Evolutionary conservation across 2,329 filamentous ascomycete species (phyloP), one percentile per base, ranked within the genome.

Genomic region (Geosmithia morbida): DNA sequence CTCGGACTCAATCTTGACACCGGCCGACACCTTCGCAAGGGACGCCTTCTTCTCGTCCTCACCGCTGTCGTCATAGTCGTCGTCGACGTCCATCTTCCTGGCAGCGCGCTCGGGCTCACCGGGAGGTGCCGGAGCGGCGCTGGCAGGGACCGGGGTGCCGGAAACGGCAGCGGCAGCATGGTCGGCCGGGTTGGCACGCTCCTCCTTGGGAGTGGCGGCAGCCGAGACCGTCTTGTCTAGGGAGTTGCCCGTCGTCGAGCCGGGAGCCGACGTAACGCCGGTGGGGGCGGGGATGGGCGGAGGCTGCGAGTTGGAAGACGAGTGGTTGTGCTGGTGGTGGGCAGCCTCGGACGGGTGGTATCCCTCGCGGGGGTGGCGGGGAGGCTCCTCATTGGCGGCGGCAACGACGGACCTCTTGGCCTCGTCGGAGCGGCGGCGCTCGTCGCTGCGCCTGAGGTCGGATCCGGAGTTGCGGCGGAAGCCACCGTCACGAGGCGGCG

Each of bases 81-180:
- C 92, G 55, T 98, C 89, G 18, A 97, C 86, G 7, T 97, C 90
- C 79, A 98, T 94, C 65, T 94, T 94, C 19, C 92, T 77, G 18
- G 88, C 87, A 33, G 92, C 88, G 47, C 80, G 70, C 62, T 85
- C 80, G 10, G 88, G 86, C 66, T 97, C 90, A 2, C 52, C 63
- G 18, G 73, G 68, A 19, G 74, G 69, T 5, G 47, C 40, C 13
- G 44, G 29, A 5, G 26, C 19, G 2, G 47, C 47, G n/a, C 7
- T 29, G 8, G 42, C 16, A 7, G 44, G 40, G 6, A 37, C 33
- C 4, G 22, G 22, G 4, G 22, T 26, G 22, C 22, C 22, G 8
- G 22, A 26, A 20, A 41, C 26, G 16, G 69, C 56, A 40, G 65
- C 59, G 18, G 65, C 59, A 19, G 67, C 59, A 48, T 61, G 61